Evolutionary conservation across 352 stramenopile species (phyloP).

Genomic region (Globisporangium spinosum): DNA sequence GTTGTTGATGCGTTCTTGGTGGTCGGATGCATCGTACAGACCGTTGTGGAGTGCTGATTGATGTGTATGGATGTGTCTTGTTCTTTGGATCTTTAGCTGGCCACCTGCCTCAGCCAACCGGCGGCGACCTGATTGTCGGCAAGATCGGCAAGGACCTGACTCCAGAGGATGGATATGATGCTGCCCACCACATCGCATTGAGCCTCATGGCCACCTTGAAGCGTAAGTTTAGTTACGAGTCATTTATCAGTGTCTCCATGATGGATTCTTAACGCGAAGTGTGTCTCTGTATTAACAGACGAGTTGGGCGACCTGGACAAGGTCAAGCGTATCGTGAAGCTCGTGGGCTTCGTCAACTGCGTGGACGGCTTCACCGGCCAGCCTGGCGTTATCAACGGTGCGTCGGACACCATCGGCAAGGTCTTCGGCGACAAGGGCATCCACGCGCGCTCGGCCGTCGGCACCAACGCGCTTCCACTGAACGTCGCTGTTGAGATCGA

Average conservation of each 20-base stretch:
- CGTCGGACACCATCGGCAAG: constrained; percentile 81
- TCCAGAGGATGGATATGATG: constrained; percentile 82
- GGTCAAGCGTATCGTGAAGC: constrained; percentile 91
- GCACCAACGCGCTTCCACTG: constrained; percentile 91
- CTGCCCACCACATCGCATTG: constrained; percentile 71
- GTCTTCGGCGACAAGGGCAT: constrained; percentile 74
- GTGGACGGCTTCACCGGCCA: constrained; percentile 82
- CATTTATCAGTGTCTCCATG: background rate
- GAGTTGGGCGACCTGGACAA: constrained; percentile 83
- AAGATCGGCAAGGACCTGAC: constrained; percentile 82
- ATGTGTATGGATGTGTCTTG: background rate
- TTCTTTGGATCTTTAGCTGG: constrained; percentile 32
- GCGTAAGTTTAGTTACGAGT: constrained; percentile 24
- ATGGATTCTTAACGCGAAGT: background rate
- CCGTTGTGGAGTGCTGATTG: background rate
- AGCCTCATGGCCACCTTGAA: constrained; percentile 88
- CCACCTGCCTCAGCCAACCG: constrained; percentile 47
- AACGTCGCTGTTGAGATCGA: constrained; percentile 95
- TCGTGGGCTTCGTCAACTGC: constrained; percentile 93
- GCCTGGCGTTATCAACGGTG: constrained; percentile 90
- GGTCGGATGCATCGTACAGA: background rate
- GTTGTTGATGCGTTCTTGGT: constrained; percentile 1
- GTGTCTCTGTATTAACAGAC: constrained; percentile 15
- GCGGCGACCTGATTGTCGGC: constrained; percentile 65
- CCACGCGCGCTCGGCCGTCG: constrained; percentile 89